A percentile compares a stretch with the other conserved stretches of the same genome.
phyloP scores from a whole-genome alignment of 1,284 basidiomycete genomes.

The Neonothopanus nambi region DNA sequence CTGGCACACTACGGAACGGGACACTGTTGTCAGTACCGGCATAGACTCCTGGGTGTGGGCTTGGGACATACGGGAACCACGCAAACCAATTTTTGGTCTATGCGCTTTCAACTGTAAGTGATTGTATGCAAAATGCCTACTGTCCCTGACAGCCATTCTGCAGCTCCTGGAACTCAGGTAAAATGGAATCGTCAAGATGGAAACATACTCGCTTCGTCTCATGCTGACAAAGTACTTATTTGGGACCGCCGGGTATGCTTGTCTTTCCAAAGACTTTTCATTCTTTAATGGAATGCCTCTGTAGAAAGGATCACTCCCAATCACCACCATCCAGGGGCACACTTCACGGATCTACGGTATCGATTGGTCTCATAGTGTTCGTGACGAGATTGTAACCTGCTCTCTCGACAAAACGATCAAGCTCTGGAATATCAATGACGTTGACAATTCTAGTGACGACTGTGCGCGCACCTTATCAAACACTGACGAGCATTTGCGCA shows the following conservation, averaged over 20 bases:
- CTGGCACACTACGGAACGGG: conserved; percentile 86
- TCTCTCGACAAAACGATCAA: conserved; percentile 93
- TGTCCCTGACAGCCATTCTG: not conserved
- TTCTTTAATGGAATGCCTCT: conserved; percentile 11
- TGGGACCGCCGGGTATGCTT: conserved; percentile 79
- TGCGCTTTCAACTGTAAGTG: conserved; percentile 72
- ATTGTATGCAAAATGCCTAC: not conserved
- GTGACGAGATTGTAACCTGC: conserved; percentile 86
- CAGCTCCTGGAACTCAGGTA: conserved; percentile 89
- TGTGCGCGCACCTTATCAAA: too few relatives aligned
- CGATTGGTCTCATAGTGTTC: conserved; percentile 82
- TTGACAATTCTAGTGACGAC: not conserved
- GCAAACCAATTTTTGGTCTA: conserved; percentile 72
- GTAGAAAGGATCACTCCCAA: conserved; percentile 87
- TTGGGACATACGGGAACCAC: conserved; percentile 78
- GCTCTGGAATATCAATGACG: conserved; percentile 63
- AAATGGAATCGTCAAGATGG: conserved; percentile 92
- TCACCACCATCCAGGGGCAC: conserved; percentile 78
- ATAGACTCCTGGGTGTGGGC: conserved; percentile 85
- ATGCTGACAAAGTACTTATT: conserved; percentile 79
- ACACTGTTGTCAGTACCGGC: conserved; percentile 75
- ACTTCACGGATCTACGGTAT: conserved; percentile 92
- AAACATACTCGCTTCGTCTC: conserved; percentile 85
- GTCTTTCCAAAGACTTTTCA: not conserved
- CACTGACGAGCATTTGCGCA: too few relatives aligned